Percentiles rank a stretch among this genome's conserved stretches.
Evolutionary conservation across 768 basidiomycete species (phyloP).

Genomic region (Xanthoconium stramineum): DNA sequence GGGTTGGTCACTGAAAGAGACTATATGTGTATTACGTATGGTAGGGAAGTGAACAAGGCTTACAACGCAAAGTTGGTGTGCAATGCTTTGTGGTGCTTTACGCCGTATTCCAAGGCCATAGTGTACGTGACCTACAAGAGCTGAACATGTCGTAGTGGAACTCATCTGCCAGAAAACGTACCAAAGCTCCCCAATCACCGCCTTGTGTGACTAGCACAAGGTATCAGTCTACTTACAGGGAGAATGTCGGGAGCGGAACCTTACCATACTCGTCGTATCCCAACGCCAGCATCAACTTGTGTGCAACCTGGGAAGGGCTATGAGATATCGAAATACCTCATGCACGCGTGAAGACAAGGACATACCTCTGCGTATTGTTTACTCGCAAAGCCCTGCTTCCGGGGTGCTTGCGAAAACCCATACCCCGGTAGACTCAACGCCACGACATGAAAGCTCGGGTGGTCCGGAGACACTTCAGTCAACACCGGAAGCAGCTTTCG

Average conservation of each 20-base stretch:
- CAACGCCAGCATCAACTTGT: constrained; percentile 48
- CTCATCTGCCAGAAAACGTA: constrained; percentile 15
- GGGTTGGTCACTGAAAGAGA: neutral
- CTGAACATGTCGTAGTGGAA: neutral
- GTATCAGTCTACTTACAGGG: neutral
- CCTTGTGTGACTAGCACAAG: constrained; percentile 41
- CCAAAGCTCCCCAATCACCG: constrained; percentile 45
- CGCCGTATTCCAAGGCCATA: constrained; percentile 36
- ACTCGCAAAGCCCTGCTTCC: constrained; percentile 39
- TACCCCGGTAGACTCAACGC: constrained; percentile 56
- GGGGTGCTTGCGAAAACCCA: constrained; percentile 59
- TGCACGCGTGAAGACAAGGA: neutral
- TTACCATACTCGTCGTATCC: constrained; percentile 50
- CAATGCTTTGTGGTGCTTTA: constrained; percentile 47
- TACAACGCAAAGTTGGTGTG: constrained; percentile 39
- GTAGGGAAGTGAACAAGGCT: neutral
- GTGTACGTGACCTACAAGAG: constrained; percentile 31
- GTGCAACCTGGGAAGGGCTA: constrained; percentile 24
- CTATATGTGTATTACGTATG: too few species aligned
- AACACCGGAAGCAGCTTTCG: neutral
- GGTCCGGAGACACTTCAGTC: constrained; percentile 6
- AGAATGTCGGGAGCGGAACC: neutral
- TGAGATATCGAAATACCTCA: neutral
- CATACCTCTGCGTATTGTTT: constrained; percentile 54
- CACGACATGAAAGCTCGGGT: constrained; percentile 35